Conservation (phyloP, 23 red algal genomes). For the Gracilariopsis chorda region DNA sequence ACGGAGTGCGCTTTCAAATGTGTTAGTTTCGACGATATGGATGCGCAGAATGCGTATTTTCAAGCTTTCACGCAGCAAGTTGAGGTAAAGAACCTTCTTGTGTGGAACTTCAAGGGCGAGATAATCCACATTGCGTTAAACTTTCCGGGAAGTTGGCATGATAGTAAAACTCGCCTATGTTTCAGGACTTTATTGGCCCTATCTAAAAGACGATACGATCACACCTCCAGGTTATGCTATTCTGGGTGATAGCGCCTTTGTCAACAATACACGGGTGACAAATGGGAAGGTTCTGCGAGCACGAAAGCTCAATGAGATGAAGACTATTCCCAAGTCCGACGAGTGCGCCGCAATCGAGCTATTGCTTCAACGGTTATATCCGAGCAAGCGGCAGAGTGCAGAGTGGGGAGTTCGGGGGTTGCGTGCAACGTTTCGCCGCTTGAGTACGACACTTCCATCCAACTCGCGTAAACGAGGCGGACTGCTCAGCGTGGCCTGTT, state of each 20-base stretch:
- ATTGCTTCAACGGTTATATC: neutral
- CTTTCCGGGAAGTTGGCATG: conserved; percentile 13
- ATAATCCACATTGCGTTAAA: neutral
- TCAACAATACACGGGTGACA: neutral
- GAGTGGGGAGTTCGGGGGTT: conserved; percentile 31
- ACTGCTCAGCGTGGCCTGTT: neutral
- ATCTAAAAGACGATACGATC: neutral
- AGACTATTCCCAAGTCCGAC: neutral
- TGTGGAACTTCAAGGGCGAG: conserved; percentile 17
- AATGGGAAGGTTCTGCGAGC: conserved; percentile 19
- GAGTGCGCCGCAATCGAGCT: neutral
- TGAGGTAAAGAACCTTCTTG: neutral
- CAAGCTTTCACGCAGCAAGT: neutral
- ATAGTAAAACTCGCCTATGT: neutral
- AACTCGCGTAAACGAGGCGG: neutral
- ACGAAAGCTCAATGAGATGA: neutral
- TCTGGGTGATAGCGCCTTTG: conserved; percentile 5
- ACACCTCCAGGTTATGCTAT: conserved; percentile 11
- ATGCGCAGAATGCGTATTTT: neutral
- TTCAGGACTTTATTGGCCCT: conserved; percentile 2
- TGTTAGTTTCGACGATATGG: neutral
- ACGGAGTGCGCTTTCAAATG: too few relatives aligned
- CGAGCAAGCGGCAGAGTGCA: conserved; percentile 9
- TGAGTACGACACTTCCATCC: neutral
- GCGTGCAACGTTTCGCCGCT: neutral